Base-by-base conservation (phyloP, 1,284 basidiomycete species). In the Clitocybe nebularis region DNA sequence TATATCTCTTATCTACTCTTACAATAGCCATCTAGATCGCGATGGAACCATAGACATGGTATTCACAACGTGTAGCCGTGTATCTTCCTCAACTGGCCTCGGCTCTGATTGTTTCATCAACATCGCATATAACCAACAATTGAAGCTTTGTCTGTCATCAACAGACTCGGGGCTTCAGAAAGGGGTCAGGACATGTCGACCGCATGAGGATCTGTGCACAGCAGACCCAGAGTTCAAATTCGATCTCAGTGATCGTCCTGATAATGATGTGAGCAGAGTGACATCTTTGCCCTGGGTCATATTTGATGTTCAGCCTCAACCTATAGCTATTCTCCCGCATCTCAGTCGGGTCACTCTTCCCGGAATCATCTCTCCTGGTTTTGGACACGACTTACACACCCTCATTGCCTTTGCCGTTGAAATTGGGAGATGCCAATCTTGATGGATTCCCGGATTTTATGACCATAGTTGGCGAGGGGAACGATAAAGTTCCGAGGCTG, bases 21-120 rank as follows among this genome's bases (percentile, higher is more conserved):
- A 35, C 14, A 5, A n/a, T 2, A 17, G 30, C 5, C 7, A n/a
- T 19, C 34, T 7, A 93, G 92, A 96, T 59, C 81, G 96, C 9
- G 96, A 99, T 56, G 95, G 95, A 1, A 95, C 94, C 0, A 89
- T 98, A 34, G 95, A 99, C 61, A 82, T 99, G 72, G 75, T 99
- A 36, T 94, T 98, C 55, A 77, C 90, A 0, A 87, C 87, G 0
- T 99, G 95, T 61, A 67, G 76, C 1, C 76, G 73, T 1, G 77
- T 84, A 10, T 90, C 88, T 2, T 61, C 74, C 0, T 69, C 71
- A 0, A 78, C 74, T 0, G 89, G 89, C 0, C 64, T 87, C 1
- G 92, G 91, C 3, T 68, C 69, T 0, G 74, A 78, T 36, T 99
- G 96, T 62, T 71, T 68, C 36, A 77, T 99, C 62, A 93, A 96